These are phyloP conservation scores for Tulasnella sp. DNA, from an alignment of 768 basidiomycete species.

Conservation along the genomic window DNA sequence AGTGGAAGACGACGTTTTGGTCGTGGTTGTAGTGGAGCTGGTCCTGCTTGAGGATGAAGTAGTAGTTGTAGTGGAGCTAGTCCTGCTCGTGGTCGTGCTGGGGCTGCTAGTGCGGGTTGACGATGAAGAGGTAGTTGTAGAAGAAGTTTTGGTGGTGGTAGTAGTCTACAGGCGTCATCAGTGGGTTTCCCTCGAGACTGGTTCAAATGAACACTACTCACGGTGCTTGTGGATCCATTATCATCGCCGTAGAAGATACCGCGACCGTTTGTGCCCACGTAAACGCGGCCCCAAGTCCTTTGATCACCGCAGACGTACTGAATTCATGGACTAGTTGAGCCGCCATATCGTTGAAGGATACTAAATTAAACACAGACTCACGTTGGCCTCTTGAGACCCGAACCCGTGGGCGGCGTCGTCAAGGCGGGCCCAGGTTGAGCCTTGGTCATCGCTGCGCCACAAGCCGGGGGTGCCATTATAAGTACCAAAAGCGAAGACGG, in stretches of 20 bases:
- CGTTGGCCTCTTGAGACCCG: slow-evolving; percentile 9
- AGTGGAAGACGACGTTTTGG: not conserved
- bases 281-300: not conserved
- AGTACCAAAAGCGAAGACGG: slow-evolving; percentile 53
- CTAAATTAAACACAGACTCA: not conserved
- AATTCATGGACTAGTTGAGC: too few relatives aligned
- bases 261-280: not conserved
- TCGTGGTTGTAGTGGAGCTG: not conserved
- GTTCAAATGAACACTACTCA: not conserved
- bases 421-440: slow-evolving; percentile 31
- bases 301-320: not conserved
- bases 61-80: not conserved
- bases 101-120: slow-evolving; percentile 3
- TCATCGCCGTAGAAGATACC: slow-evolving; percentile 28
- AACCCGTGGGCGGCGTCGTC: slow-evolving; percentile 27
- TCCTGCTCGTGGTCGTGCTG: not conserved
- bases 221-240: not conserved
- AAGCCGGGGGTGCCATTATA: slow-evolving; percentile 47
- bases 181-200: too few relatives aligned
- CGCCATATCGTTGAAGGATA: too few relatives aligned
- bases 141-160: not conserved
- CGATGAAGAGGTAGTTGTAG: not conserved
- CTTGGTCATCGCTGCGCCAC: slow-evolving; percentile 55
- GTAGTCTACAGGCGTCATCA: not conserved
- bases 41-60: not conserved